A percentile compares a stretch with the other conserved stretches of the same genome.
These are phyloP conservation scores for Diacronema lutheri DNA, from an alignment of 78 protist genomes.

Conservation along the genomic window DNA sequence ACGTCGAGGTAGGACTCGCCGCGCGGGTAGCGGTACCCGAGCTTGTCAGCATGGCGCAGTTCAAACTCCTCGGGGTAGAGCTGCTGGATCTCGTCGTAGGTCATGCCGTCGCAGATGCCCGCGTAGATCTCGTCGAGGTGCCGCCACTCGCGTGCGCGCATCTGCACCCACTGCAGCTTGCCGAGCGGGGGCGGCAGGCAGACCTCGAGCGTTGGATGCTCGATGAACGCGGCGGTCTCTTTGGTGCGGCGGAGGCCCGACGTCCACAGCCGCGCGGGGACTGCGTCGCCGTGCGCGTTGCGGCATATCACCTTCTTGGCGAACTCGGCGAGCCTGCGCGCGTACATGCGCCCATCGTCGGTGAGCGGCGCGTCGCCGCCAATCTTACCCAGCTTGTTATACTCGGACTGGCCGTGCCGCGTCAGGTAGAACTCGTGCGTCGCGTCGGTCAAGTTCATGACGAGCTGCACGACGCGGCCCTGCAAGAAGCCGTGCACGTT, in stretches of 20 bases:
- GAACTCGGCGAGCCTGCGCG: background rate
- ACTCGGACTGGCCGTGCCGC: constrained; percentile 87
- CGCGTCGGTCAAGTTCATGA: background rate
- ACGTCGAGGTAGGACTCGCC: constrained; percentile 90
- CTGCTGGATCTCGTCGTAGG: constrained; percentile 74
- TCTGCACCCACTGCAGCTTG: background rate
- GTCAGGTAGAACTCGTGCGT: constrained; percentile 65
- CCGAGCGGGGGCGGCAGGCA: no score
- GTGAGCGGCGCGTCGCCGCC: constrained; percentile 90
- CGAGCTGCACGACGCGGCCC: background rate
- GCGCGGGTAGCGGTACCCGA: constrained; percentile 81
- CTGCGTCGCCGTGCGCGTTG: background rate
- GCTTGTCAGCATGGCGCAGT: constrained; percentile 68
- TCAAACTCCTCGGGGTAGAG: constrained; percentile 67
- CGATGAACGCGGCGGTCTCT: background rate
- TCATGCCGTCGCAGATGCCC: constrained; percentile 90
- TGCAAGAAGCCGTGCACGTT: background rate
- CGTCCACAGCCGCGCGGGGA: background rate
- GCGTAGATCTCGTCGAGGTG: constrained; percentile 87
- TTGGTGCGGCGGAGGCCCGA: background rate
- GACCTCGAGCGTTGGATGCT: background rate
- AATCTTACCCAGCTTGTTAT: constrained; percentile 63
- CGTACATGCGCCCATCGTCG: background rate
- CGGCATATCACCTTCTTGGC: background rate
- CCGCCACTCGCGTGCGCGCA: constrained; percentile 4